These are phyloP conservation scores for Tricholoma flavovirens DNA, from an alignment of 768 basidiomycete genomes.

Conservation along the genomic window DNA sequence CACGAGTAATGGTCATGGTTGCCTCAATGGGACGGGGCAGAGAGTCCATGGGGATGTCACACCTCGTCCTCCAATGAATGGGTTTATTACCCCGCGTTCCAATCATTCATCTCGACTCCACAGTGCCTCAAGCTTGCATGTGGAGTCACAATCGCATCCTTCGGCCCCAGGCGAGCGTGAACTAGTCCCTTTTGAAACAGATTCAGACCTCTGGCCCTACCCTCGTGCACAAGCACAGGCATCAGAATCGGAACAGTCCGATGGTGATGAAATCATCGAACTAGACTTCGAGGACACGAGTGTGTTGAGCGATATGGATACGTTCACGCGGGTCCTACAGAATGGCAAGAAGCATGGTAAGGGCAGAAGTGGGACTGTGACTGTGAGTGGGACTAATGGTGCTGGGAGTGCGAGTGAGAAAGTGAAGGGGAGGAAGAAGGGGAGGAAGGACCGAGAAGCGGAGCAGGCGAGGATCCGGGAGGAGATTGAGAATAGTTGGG, in stretches of 20 bases:
- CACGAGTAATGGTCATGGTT: constrained; percentile 6
- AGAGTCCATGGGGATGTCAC: constrained; percentile 54
- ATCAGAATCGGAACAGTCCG: constrained; percentile 20
- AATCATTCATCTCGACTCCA: background rate
- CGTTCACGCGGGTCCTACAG: constrained; percentile 38
- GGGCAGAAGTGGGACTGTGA: background rate
- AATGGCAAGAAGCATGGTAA: constrained; percentile 20
- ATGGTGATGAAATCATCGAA: constrained; percentile 63
- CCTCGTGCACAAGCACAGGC: constrained; percentile 42
- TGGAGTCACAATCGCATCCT: background rate
- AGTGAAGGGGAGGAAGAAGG: constrained; percentile 27
- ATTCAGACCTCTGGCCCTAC: constrained; percentile 71
- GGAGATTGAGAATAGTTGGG: constrained; percentile 60
- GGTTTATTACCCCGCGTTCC: constrained; percentile 14
- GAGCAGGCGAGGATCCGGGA: constrained; percentile 35
- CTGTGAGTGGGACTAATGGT: constrained; percentile 5
- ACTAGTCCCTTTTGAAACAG: constrained; percentile 56
- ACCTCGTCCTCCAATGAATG: constrained; percentile 42
- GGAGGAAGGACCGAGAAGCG: constrained; percentile 34
- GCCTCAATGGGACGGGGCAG: constrained; percentile 9
- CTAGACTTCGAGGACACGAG: constrained; percentile 73
- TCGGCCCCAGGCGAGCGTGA: constrained; percentile 17
- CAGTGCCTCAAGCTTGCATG: background rate
- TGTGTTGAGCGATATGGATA: constrained; percentile 61
- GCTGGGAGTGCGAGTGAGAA: constrained; percentile 9